Evolutionary conservation across 2,329 filamentous ascomycete genomes (phyloP), one percentile per base, ranked within the genome.

Genomic region (Periconia sp.): DNA sequence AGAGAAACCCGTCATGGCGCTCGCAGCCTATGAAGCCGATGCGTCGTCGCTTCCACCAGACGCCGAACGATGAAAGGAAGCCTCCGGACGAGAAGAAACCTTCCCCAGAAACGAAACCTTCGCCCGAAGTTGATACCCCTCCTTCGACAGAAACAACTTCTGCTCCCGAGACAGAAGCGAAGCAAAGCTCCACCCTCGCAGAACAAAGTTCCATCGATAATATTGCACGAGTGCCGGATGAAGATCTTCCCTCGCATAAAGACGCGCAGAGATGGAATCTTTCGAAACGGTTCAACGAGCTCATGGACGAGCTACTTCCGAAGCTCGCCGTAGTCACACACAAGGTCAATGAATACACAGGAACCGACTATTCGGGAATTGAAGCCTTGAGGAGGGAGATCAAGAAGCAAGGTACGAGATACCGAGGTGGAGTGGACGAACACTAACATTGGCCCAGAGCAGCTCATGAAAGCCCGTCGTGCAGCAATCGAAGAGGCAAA

Each of bases 271-370:
- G 83, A 66, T 85, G 80, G 54, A 70, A 80, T 35, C 52, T 81
- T 28, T 81, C 78, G 5, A 84, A 83, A 56, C 76, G 79, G 41
- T 83, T 94, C 66, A 83, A 81, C 34, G 71, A 80, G 43, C 75
- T 95, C 66, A 95, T 97, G 89, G 94, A 99, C 73, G 85, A 89
- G 52, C 69, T 96, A 15, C 90, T 97, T 65, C 83, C 86, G 22
- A 91, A 92, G 58, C 80, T 95, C 32, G 87, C 96, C 52, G 81
- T 87, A 37, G 92, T 92, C 4, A 89, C 89, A 2, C 89, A 94
- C 66, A 87, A 88, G 46, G 82, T 99, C 71, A 99, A 96, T 71
- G 89, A 92, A 61, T 83, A 96, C 40, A 99, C 94, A 2, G 94
- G 94, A 13, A 79, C 76, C n/a, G 76, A 79, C 54, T 99, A 97